Base-by-base conservation (phyloP, 768 basidiomycete species). In the Amanita subjunquillea region DNA sequence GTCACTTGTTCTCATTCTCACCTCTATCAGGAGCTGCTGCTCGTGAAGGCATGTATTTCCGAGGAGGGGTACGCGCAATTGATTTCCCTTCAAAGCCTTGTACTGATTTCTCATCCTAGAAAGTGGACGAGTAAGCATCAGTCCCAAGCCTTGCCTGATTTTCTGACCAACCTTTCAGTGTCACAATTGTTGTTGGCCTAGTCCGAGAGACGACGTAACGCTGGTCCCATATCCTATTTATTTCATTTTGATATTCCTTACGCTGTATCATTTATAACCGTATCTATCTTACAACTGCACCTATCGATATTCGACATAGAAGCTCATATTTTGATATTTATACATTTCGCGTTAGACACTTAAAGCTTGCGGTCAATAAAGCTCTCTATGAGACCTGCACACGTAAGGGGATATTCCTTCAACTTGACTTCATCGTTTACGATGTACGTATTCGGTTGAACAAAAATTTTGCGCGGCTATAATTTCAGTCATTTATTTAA, bases 401-500 rank as follows among this genome's bases (percentile, higher is more conserved):
- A 60, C 0, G 83, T 88, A 51, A 87, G 67, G 7, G 86, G 79
- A 62, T 91, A 91, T 60, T 92, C 89, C 64, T 81, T 87, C 55
- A 94, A 67, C 50, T 80, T 69, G 25, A 89, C 86, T 58, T 88
- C 79, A 25, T 71, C 82, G 57, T 80, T 69, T 49, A 76, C 76
- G 45, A 91, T 58, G 58, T 82, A 69, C 12, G 89, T 89, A 60
- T 86, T 91, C 2, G 88, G 86, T 65, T 90, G 91, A 3, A 89
- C 82, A 66, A 92, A 86, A 15, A 90, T 75, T 65, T 90, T 92
- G 54, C 91, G 80, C 15, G 91, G 85, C 83, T 91, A 57, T 50
- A 55, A 52, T 49, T n/a, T 25, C 23, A 23, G 34, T 51, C 38
- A 12, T 34, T 22, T 50, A 37, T 40, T 32, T 32, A 27, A 30